Base-by-base conservation (phyloP, 140 eudicot genomes). In the Cichorium intybus region DNA sequence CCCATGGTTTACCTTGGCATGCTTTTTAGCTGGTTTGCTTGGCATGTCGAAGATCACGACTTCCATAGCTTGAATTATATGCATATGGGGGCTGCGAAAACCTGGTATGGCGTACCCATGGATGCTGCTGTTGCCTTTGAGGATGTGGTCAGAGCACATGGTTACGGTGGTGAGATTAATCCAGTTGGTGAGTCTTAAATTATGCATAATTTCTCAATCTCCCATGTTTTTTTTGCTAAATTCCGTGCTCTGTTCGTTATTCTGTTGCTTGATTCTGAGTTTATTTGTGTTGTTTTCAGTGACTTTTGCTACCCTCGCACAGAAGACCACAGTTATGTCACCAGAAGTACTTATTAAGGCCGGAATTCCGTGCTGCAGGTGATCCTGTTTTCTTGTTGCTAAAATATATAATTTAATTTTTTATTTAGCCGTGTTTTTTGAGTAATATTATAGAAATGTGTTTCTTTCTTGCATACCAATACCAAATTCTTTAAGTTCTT, bases 31-130 rank as follows among this genome's bases (percentile, higher is more conserved):
- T 93, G 99, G 99, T 93, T 88, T 72, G 99, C 97, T 71, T 93
- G 99, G 99, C 99, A 93, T 68, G 99, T 85, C 22, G 99, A 93
- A 72, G 99, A 93, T 77, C 99, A 93, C 64, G 99, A 93, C 69
- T 70, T 93, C 65, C 99, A 93, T 74, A 93, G 99, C 76, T 78
- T 93, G 88, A 93, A 93, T 74, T 93, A 88, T 71, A 64, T 93
- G 94, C 97, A 88, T 74, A 49, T 74, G 76, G 99, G 99, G 45
- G 84, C 93, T 5, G 85, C 87, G 26, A 93, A 93, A 84, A 93
- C 99, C 6, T 93, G 97, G 99, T 93, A 93, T 62, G 99, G 99
- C 16, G 99, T 93, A 63, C 97, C 97, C 0, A 69, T 66, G 54
- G 97, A 88, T 53, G 99, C 97, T 3, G 94, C 99, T 0, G 78